Evolutionary conservation across 2,329 filamentous ascomycete species (phyloP).

Genomic region (Colletotrichum scovillei): DNA sequence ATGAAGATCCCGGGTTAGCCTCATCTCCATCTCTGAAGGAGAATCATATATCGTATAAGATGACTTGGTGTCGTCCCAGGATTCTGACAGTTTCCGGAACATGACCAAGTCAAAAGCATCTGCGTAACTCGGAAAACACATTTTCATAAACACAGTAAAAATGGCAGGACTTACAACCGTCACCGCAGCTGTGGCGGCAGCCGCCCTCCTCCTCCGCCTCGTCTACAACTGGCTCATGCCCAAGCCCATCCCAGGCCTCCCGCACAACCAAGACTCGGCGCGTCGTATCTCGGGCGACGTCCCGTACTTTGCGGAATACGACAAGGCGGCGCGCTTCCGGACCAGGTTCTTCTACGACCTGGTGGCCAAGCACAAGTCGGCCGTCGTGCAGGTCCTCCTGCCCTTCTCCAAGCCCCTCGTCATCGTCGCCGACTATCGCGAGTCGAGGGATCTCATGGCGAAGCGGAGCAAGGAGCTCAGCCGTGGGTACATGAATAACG

Average conservation of each 20-base stretch:
- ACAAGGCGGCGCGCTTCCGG: slow-evolving; percentile 3
- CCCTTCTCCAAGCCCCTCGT: background rate
- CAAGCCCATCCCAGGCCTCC: background rate
- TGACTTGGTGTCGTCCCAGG: too few relatives aligned
- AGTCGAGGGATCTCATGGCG: slow-evolving; percentile 8
- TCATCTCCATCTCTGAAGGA: too few relatives aligned
- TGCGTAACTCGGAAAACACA: too few relatives aligned
- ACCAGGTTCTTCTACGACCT: background rate
- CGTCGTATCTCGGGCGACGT: background rate
- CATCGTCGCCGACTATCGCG: slow-evolving; percentile 1
- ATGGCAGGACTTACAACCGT: too few relatives aligned
- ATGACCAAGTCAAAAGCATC: too few relatives aligned
- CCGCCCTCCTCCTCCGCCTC: background rate
- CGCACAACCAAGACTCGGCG: background rate
- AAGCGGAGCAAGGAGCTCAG: slow-evolving; percentile 10
- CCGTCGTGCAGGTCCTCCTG: slow-evolving; percentile 1
- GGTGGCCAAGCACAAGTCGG: background rate
- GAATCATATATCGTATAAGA: too few relatives aligned
- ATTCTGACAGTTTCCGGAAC: too few relatives aligned
- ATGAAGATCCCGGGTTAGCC: too few relatives aligned
- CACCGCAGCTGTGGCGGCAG: too few relatives aligned
- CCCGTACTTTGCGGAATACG: background rate
- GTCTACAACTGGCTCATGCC: background rate
- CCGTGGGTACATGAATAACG: background rate
- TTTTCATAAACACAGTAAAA: too few relatives aligned